Base-by-base conservation (phyloP, 371 early-diverging fungal species). In the Actinomortierella wolfii region DNA sequence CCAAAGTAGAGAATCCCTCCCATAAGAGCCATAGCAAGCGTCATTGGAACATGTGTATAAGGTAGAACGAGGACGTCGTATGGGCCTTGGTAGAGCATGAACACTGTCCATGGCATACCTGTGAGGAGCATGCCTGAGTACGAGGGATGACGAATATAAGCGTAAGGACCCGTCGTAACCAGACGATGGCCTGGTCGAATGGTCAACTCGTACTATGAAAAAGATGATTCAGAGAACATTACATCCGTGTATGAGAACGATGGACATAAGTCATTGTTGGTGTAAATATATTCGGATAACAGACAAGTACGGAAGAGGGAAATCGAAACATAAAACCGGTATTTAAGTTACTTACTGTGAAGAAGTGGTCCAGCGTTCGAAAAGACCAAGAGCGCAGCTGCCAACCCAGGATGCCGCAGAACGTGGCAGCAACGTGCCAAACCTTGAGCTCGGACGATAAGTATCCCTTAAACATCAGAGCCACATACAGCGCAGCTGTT, bases 81-180 rank as follows among this genome's bases (percentile, higher is more conserved):
- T 21, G 58, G 54, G 15, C 64, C 64, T 17, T 57, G 25, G 18
- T 54, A 44, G 34, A 46, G 49, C 34, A 64, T 0, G 8, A 64
- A 25, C 17, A 21, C 2, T 0, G 29, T 17, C 21, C 28, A 21
- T 2, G 18, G 2, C 1, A 47, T 0, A 17, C 26, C 23, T 18
- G 21, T 29, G 21, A 64, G 14, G 48, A 47, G 41, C 0, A 26
- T 26, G 14, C 54, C 64, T 1, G 58, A 48, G 49, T 64, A 64
- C 13, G 58, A 64, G 2, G 64, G 64, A 26, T 64, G 64, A 41
- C 54, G 64, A 20, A 64, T 52, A 54, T 47, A 64, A 0, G 23
- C 49, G 54, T 58, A 58, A 1, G 64, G 64, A 1, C 64, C 58
- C 0, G 26, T 8, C 23, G 26, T 25, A 44, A 57, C 39, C 20